Evolutionary conservation across 805 yeast genomes (phyloP).

Genomic region (Lachancea nothofagi): DNA sequence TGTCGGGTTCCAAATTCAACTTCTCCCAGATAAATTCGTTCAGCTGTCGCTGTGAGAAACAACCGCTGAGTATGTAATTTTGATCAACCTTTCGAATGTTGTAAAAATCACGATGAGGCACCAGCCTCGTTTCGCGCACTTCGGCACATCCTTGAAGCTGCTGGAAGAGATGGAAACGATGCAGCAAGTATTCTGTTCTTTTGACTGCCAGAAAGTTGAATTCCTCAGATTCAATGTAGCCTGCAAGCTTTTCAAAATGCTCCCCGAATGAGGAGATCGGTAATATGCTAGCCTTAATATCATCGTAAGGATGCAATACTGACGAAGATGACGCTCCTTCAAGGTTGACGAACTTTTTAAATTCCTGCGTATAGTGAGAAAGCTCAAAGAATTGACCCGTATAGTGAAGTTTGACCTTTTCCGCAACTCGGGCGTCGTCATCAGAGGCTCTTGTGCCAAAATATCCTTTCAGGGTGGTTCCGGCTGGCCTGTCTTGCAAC

Average conservation of each 20-base stretch:
- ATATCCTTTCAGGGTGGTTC: not conserved
- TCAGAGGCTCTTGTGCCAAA: slow-evolving; percentile 1
- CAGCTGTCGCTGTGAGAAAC: slow-evolving; percentile 28
- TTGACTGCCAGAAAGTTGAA: slow-evolving; percentile 22
- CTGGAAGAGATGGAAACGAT: slow-evolving; percentile 35
- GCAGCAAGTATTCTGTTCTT: slow-evolving; percentile 29
- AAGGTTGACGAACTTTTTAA: slow-evolving; percentile 7
- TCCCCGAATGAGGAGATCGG: slow-evolving; percentile 20
- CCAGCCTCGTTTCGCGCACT: slow-evolving; percentile 33
- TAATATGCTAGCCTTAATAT: not conserved
- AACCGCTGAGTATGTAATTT: slow-evolving; percentile 26
- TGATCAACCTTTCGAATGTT: slow-evolving; percentile 89
- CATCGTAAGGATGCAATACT: not conserved
- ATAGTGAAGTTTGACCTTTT: slow-evolving; percentile 23
- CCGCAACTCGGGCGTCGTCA: slow-evolving; percentile 3
- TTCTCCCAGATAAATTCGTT: slow-evolving; percentile 37
- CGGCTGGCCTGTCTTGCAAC: slow-evolving; percentile 8
- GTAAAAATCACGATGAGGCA: slow-evolving; percentile 61
- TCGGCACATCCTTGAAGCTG: slow-evolving; percentile 34
- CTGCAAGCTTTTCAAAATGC: slow-evolving; percentile 28
- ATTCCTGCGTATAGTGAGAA: slow-evolving; percentile 23
- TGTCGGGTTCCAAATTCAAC: slow-evolving; percentile 32
- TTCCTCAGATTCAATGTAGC: slow-evolving; percentile 16
- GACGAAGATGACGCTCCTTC: slow-evolving; percentile 1
- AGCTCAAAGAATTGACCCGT: slow-evolving; percentile 36